Evolutionary conservation across 2,329 filamentous ascomycete species (phyloP).

Genomic region (Dichotomopilus funicola): DNA sequence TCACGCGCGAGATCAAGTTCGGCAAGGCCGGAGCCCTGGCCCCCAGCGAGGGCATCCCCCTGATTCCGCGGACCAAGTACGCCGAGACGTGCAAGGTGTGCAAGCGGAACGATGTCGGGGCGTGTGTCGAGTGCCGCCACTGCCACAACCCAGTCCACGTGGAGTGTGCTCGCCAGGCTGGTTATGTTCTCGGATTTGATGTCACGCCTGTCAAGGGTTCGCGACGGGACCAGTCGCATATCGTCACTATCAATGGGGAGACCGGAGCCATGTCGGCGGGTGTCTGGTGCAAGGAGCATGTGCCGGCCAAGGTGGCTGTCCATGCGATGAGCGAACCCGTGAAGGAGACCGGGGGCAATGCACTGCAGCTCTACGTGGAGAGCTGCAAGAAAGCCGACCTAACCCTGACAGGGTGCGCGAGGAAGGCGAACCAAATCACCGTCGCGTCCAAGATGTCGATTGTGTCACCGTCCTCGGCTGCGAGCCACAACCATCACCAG

Average conservation of each 20-base stretch:
- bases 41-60: slow-evolving; percentile 82
- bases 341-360: slow-evolving; percentile 65
- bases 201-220: slow-evolving; percentile 85
- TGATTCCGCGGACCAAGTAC: slow-evolving; percentile 66
- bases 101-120: slow-evolving; percentile 59
- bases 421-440: slow-evolving; percentile 77
- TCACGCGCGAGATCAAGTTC: slow-evolving; percentile 89
- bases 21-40: slow-evolving; percentile 75
- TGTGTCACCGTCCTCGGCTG: slow-evolving; percentile 32
- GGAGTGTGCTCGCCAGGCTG: slow-evolving; percentile 79
- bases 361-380: slow-evolving; percentile 77
- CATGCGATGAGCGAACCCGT: slow-evolving; percentile 74
- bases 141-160: slow-evolving; percentile 72
- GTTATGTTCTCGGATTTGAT: slow-evolving; percentile 83
- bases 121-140: slow-evolving; percentile 75
- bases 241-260: slow-evolving; percentile 74
- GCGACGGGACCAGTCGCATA: slow-evolving; percentile 70
- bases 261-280: slow-evolving; percentile 76
- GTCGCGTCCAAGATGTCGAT: slow-evolving; percentile 51
- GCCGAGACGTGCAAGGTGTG: slow-evolving; percentile 79
- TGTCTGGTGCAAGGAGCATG: slow-evolving; percentile 88
- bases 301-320: slow-evolving; percentile 62
- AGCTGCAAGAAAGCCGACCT: slow-evolving; percentile 94
- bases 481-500: slow-evolving; percentile 32
- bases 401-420: slow-evolving; percentile 80